Conservation (phyloP, 768 basidiomycete species). For the Suillus plorans region DNA sequence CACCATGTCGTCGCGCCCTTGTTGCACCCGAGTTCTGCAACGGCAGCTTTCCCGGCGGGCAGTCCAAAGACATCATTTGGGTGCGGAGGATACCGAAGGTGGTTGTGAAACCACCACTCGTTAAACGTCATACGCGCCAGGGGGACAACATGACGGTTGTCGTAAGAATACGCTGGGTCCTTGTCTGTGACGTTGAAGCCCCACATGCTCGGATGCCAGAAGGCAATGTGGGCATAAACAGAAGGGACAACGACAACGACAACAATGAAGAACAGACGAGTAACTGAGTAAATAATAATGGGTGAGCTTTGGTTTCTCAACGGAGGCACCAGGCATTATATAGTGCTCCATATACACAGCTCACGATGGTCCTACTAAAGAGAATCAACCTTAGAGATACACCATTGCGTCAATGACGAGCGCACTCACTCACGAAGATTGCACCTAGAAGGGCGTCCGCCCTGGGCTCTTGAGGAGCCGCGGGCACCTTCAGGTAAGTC, state of each 20-base stretch:
- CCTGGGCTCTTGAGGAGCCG: too few species aligned
- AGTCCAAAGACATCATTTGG: constrained; percentile 31
- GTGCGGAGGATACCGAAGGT: constrained; percentile 32
- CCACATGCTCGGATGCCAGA: constrained; percentile 36
- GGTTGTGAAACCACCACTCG: constrained; percentile 41
- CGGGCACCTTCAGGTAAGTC: too few species aligned
- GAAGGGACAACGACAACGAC: background rate
- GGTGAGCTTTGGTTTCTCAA: background rate
- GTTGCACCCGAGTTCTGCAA: constrained; percentile 30
- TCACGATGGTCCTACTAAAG: background rate
- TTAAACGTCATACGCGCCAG: constrained; percentile 28
- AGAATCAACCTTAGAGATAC: background rate
- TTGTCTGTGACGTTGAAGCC: constrained; percentile 38
- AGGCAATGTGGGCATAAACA: constrained; percentile 14
- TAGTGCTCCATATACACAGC: background rate
- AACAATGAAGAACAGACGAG: background rate
- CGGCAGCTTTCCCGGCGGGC: constrained; percentile 25
- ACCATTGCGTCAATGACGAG: background rate
- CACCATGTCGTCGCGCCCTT: constrained; percentile 31
- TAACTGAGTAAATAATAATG: constrained; percentile 4
- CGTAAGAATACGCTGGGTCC: constrained; percentile 24
- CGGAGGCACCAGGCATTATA: background rate
- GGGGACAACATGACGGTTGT: constrained; percentile 39
- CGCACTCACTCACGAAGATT: background rate
- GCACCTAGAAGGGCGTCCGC: background rate